Conservation (phyloP, 495 filamentous ascomycete genomes). For the Platismatia glauca region DNA sequence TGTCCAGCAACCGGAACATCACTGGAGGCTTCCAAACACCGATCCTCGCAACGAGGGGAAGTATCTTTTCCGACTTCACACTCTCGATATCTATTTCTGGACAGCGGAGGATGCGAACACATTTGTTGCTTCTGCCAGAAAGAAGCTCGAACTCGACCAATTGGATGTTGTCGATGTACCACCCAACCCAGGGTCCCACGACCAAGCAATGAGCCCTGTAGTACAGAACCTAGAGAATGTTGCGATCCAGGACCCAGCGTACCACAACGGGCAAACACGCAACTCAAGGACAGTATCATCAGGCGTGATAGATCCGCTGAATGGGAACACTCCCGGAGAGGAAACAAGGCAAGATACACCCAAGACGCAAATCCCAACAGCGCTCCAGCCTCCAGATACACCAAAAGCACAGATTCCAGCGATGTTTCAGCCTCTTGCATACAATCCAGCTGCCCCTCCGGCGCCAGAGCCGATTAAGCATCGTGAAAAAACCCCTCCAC, state of each 20-base stretch:
- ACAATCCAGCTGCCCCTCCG: slow-evolving; percentile 83
- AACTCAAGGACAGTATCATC: slow-evolving; percentile 36
- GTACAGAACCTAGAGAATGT: slow-evolving; percentile 78
- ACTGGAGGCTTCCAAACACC: slow-evolving; percentile 68
- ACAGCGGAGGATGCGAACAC: slow-evolving; percentile 61
- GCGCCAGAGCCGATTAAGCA: slow-evolving; percentile 75
- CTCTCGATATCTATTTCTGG: slow-evolving; percentile 88
- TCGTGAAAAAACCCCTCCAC: slow-evolving; percentile 85
- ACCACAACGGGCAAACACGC: slow-evolving; percentile 46
- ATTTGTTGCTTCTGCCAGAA: slow-evolving; percentile 58
- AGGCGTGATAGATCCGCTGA: slow-evolving; percentile 9
- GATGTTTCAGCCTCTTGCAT: slow-evolving; percentile 62
- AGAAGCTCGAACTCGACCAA: slow-evolving; percentile 52
- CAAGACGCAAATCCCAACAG: slow-evolving; percentile 33
- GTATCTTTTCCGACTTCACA: slow-evolving; percentile 68
- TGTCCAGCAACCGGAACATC: slow-evolving; percentile 35
- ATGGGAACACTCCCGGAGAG: slow-evolving; percentile 24
- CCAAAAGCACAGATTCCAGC: slow-evolving; percentile 31
- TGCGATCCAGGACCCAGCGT: slow-evolving; percentile 57
- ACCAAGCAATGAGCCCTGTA: slow-evolving; percentile 59
- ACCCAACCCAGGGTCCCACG: slow-evolving; percentile 35
- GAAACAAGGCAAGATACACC: slow-evolving; percentile 18
- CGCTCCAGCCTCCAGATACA: slow-evolving; percentile 46
- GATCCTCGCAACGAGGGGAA: slow-evolving; percentile 61
- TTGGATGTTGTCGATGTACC: slow-evolving; percentile 49